These are phyloP conservation scores for Lineolata rhizophorae DNA, from an alignment of 495 filamentous ascomycete genomes.

Conservation along the genomic window DNA sequence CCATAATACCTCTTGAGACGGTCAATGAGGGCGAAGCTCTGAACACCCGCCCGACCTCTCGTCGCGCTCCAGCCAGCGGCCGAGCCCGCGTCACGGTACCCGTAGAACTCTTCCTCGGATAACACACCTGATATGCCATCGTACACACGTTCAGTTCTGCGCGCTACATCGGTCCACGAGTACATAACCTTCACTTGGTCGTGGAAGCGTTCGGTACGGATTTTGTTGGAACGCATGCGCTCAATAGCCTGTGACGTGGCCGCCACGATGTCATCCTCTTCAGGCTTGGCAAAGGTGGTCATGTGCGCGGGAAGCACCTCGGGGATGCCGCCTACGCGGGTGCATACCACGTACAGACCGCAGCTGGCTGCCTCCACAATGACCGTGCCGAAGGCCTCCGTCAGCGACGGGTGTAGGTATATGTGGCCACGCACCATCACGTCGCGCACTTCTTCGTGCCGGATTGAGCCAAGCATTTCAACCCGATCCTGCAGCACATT, in stretches of 20 bases:
- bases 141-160: conserved; percentile 84
- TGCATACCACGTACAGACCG: conserved; percentile 89
- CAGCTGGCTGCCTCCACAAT: conserved; percentile 93
- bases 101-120: conserved; percentile 71
- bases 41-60: conserved; percentile 47
- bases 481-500: conserved; percentile 90
- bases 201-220: conserved; percentile 85
- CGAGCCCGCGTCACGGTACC: conserved; percentile 36
- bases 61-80: conserved; percentile 37
- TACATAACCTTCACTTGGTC: conserved; percentile 97
- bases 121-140: conserved; percentile 71
- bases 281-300: conserved; percentile 82
- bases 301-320: conserved; percentile 86
- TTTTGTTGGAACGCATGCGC: conserved; percentile 54
- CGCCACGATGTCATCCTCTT: conserved; percentile 72
- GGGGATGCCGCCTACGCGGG: conserved; percentile 86
- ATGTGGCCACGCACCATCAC: conserved; percentile 98
- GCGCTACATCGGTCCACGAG: conserved; percentile 86
- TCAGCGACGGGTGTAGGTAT: conserved; percentile 84
- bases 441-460: conserved; percentile 90
- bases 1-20: conserved; percentile 90
- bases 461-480: conserved; percentile 71
- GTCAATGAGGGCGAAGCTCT: conserved; percentile 82
- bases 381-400: conserved; percentile 93
- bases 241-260: conserved; percentile 69